Percentiles rank a stretch among this genome's conserved stretches.
Conservation (phyloP, 1,139 yeast species). For the Magnusiomyces magnusii region DNA sequence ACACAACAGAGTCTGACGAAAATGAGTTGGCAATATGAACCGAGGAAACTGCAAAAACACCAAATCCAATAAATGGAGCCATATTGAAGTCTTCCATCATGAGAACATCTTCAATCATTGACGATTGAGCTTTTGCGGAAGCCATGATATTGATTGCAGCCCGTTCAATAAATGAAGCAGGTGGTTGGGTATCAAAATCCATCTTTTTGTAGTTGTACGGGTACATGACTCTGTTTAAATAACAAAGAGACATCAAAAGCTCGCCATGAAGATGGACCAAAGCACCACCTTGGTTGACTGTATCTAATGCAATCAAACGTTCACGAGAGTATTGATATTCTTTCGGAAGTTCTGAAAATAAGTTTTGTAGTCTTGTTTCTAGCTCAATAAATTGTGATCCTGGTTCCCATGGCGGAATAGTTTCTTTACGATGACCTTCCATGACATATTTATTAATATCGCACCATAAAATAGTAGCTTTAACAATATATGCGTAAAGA, state of each 20-base stretch:
- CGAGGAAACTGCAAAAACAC: constrained; percentile 33
- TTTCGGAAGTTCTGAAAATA: constrained; percentile 19
- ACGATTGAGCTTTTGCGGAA: constrained; percentile 31
- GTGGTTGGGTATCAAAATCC: constrained; percentile 22
- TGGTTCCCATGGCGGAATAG: constrained; percentile 23
- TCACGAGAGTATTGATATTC: constrained; percentile 22
- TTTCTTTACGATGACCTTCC: constrained; percentile 17
- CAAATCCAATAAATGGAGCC: constrained; percentile 35
- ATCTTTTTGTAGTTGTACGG: constrained; percentile 18
- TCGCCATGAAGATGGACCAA: constrained; percentile 26
- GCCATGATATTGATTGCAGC: constrained; percentile 28
- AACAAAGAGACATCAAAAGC: constrained; percentile 22
- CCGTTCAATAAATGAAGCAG: constrained; percentile 26
- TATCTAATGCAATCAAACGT: constrained; percentile 20
- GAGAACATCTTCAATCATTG: constrained; percentile 28
- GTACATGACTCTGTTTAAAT: constrained; percentile 24
- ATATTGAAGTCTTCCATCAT: constrained; percentile 31
- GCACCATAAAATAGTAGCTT: constrained; percentile 31
- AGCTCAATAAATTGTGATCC: constrained; percentile 18
- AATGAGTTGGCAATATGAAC: constrained; percentile 34
- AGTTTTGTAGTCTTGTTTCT: constrained; percentile 13
- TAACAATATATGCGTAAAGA: constrained; percentile 29
- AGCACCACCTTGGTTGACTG: constrained; percentile 22
- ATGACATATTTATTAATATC: constrained; percentile 27
- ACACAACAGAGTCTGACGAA: constrained; percentile 27